A percentile compares a stretch with the other conserved stretches of the same genome.
Evolutionary conservation across 768 basidiomycete species (phyloP).

Genomic region (Mycena pura): DNA sequence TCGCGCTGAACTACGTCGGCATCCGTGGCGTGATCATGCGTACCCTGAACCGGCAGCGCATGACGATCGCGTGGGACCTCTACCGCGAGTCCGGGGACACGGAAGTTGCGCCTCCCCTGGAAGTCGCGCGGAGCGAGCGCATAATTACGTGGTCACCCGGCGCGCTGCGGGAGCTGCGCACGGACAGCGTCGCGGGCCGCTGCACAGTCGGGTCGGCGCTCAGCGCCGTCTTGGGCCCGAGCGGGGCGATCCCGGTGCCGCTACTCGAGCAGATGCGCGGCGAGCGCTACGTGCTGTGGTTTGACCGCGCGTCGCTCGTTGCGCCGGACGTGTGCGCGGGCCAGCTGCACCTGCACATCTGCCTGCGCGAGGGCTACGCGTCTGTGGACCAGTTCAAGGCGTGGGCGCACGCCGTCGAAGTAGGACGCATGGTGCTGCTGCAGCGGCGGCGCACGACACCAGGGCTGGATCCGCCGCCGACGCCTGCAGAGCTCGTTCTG

Average conservation of each 20-base stretch:
- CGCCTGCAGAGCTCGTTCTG: slow-evolving; percentile 25
- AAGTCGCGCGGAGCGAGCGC: slow-evolving; percentile 50
- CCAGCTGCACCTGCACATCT: slow-evolving; percentile 46
- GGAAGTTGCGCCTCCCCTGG: slow-evolving; percentile 40
- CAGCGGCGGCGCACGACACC: too few species aligned
- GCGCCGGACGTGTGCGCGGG: slow-evolving; percentile 21
- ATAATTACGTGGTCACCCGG: slow-evolving; percentile 52
- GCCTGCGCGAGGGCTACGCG: slow-evolving; percentile 57
- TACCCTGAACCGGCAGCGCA: slow-evolving; percentile 66
- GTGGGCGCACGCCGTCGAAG: slow-evolving; percentile 56
- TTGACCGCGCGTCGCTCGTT: slow-evolving; percentile 40
- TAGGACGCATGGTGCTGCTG: slow-evolving; percentile 32
- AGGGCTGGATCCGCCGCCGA: slow-evolving; percentile 5
- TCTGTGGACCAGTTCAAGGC: slow-evolving; percentile 59
- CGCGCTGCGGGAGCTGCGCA: slow-evolving; percentile 44
- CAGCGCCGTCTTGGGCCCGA: slow-evolving; percentile 37
- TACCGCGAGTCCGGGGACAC: slow-evolving; percentile 38
- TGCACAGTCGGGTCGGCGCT: slow-evolving; percentile 61
- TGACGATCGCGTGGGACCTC: slow-evolving; percentile 56
- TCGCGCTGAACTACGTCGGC: slow-evolving; percentile 64
- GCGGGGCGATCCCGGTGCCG: slow-evolving; percentile 32
- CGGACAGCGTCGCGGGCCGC: slow-evolving; percentile 44
- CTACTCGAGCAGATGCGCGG: slow-evolving; percentile 48
- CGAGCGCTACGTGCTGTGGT: slow-evolving; percentile 64
- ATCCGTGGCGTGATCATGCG: slow-evolving; percentile 64